A percentile compares a stretch with the other conserved stretches of the same genome.
phyloP scores from a whole-genome alignment of 805 yeast species.

The Cephaloascus fragrans region DNA sequence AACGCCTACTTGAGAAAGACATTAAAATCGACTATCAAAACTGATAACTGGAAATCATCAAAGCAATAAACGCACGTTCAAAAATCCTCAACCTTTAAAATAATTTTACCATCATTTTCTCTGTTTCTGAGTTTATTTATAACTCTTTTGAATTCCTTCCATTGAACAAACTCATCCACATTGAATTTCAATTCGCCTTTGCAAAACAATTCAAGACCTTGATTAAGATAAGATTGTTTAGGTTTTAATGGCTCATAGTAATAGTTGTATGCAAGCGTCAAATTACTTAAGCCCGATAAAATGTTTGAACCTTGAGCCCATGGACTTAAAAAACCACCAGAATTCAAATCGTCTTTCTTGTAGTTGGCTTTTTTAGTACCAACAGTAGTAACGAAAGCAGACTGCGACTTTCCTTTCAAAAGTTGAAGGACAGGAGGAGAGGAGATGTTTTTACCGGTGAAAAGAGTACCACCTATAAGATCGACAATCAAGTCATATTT shows the following conservation, averaged over 20 bases:
- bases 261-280: not conserved
- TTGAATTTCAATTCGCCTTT: not conserved
- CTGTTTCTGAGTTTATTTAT: not conserved
- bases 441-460: not conserved
- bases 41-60: too few relatives aligned
- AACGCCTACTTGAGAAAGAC: too few relatives aligned
- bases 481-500: not conserved
- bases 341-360: not conserved
- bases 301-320: not conserved
- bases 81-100: not conserved
- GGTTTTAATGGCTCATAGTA: not conserved
- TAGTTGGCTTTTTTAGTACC: constrained; percentile 23
- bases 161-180: not conserved
- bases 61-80: too few relatives aligned
- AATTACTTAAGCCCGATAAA: not conserved
- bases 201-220: not conserved
- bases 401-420: constrained; percentile 18
- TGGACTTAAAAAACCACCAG: not conserved
- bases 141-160: not conserved
- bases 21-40: too few relatives aligned
- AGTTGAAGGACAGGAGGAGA: not conserved
- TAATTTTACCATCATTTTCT: not conserved
- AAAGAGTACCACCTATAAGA: not conserved
- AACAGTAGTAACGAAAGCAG: constrained; percentile 5
- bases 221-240: not conserved